These are phyloP conservation scores for Boletus rex-veris DNA, from an alignment of 768 basidiomycete genomes.

Conservation along the genomic window DNA sequence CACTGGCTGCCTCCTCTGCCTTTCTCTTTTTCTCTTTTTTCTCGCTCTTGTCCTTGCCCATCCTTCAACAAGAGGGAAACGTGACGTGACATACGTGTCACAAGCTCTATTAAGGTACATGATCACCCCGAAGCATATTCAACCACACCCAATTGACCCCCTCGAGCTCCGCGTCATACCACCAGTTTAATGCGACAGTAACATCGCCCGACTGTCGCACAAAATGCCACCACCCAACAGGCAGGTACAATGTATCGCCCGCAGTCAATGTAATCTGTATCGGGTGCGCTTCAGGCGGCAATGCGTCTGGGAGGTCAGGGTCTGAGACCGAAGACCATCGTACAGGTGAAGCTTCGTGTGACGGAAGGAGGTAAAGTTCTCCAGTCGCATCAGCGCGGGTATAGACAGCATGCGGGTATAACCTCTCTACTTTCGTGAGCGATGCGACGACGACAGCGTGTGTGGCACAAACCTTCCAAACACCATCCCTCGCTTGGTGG, in stretches of 20 bases:
- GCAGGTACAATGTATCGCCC: constrained; percentile 84
- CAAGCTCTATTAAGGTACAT: background rate
- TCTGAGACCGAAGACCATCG: constrained; percentile 82
- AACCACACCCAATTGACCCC: constrained; percentile 71
- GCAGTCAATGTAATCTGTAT: constrained; percentile 60
- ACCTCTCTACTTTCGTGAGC: constrained; percentile 42
- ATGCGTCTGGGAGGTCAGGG: constrained; percentile 45
- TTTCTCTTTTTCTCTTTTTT: constrained; percentile 74
- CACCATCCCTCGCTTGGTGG: constrained; percentile 90
- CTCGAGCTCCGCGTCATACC: constrained; percentile 79
- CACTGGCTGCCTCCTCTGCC: constrained; percentile 30
- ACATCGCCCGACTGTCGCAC: constrained; percentile 66
- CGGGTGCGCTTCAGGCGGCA: constrained; percentile 57
- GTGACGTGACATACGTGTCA: constrained; percentile 26
- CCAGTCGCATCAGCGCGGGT: constrained; percentile 31
- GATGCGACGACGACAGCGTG: background rate
- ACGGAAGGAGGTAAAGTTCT: constrained; percentile 32
- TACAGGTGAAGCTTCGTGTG: constrained; percentile 40
- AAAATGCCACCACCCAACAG: constrained; percentile 94
- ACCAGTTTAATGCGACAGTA: constrained; percentile 81
- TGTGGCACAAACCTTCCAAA: constrained; percentile 59
- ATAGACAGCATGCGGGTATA: constrained; percentile 68
- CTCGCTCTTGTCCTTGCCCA: constrained; percentile 75
- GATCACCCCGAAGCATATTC: constrained; percentile 48
- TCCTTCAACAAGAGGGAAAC: constrained; percentile 13